Conservation (phyloP, 73 alveolate genomes). For the Paraurostyla sp. region DNA sequence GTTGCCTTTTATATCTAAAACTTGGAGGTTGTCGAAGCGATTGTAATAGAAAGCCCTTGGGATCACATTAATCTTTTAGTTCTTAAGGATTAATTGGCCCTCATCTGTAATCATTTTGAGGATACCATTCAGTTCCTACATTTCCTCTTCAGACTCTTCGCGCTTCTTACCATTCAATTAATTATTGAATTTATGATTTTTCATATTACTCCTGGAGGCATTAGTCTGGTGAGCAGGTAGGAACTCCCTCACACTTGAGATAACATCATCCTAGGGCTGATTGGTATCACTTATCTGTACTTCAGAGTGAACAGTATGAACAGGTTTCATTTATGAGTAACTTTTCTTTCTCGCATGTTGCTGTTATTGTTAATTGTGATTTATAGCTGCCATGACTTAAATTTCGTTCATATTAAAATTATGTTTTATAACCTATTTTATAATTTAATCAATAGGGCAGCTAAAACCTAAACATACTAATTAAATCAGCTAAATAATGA, state of each 20-base stretch:
- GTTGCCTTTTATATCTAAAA: constrained; percentile 60
- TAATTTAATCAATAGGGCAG: constrained; percentile 8
- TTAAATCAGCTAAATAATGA: constrained; percentile 14
- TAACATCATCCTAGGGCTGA: neutral
- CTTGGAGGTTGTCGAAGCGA: constrained; percentile 5
- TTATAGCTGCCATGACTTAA: constrained; percentile 25
- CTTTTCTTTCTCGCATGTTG: neutral
- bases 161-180: neutral
- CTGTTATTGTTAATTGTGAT: constrained; percentile 8
- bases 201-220: constrained; percentile 2
- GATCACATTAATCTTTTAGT: neutral
- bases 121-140: neutral
- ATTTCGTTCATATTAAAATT: constrained; percentile 53
- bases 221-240: neutral
- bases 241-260: constrained; percentile 6
- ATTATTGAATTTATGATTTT: neutral
- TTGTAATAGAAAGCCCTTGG: neutral
- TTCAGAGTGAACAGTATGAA: neutral
- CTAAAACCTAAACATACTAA: neutral
- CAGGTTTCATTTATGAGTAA: neutral
- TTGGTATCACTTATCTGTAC: neutral
- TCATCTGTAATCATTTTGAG: neutral
- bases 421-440: neutral
- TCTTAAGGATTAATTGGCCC: neutral
- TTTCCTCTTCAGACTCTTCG: neutral